Evolutionary conservation across 2,329 filamentous ascomycete genomes (phyloP).

Genomic region (Colletotrichum truncatum): DNA sequence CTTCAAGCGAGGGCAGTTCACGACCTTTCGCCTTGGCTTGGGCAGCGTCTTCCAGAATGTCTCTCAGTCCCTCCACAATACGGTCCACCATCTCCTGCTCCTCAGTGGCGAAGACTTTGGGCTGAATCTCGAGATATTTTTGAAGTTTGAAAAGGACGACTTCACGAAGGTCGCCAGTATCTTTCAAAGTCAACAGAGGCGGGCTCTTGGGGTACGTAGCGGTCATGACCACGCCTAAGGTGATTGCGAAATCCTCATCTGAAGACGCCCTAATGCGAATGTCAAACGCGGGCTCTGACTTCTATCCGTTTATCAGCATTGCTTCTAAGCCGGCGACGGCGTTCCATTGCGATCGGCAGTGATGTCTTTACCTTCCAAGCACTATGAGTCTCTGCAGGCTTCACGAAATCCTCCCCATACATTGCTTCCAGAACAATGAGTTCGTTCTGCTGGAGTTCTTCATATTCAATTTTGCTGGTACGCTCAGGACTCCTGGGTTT

Average conservation of each 20-base stretch:
- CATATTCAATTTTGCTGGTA: constrained; percentile 70
- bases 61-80: constrained; percentile 75
- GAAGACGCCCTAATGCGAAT: constrained; percentile 79
- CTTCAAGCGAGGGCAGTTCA: constrained; percentile 85
- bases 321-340: background rate
- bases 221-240: constrained; percentile 82
- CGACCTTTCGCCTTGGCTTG: constrained; percentile 78
- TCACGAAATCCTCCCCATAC: constrained; percentile 87
- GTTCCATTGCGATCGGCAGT: constrained; percentile 10
- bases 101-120: constrained; percentile 60
- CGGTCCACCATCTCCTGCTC: constrained; percentile 70
- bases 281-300: constrained; percentile 85
- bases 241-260: constrained; percentile 76
- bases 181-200: constrained; percentile 76
- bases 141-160: constrained; percentile 77
- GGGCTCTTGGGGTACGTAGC: constrained; percentile 90
- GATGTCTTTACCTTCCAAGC: constrained; percentile 80
- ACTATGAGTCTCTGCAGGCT: constrained; percentile 73
- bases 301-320: constrained; percentile 53
- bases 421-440: constrained; percentile 86
- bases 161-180: constrained; percentile 71
- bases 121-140: constrained; percentile 68
- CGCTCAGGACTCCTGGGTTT: constrained; percentile 52
- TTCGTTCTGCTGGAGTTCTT: constrained; percentile 88
- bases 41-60: constrained; percentile 87